A percentile compares a stretch with the other conserved stretches of the same genome.
Conservation (phyloP, 257 asterid genomes). For the Solanum commersonii region DNA sequence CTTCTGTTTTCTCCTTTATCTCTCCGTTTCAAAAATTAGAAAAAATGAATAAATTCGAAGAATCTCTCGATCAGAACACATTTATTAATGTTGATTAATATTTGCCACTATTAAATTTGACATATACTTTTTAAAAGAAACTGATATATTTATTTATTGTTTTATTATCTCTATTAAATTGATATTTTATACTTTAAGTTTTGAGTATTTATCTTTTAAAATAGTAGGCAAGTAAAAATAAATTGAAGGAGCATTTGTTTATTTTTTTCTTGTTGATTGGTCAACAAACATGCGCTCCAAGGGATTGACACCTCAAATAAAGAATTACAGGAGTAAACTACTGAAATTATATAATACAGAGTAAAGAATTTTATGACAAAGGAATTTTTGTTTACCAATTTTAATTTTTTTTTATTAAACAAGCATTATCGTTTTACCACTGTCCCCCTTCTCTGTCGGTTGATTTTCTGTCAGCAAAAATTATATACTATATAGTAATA, state of each 20-base stretch:
- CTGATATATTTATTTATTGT: too few relatives aligned
- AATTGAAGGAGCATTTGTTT: neutral
- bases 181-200: neutral
- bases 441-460: neutral
- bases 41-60: neutral
- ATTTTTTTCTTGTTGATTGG: conserved; percentile 14
- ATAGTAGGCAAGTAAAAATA: too few relatives aligned
- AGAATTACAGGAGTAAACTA: neutral
- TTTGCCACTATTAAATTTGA: too few relatives aligned
- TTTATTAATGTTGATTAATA: conserved; percentile 1
- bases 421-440: neutral
- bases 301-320: neutral
- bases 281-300: neutral
- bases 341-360: neutral
- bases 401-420: neutral
- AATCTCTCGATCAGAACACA: neutral
- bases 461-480: neutral
- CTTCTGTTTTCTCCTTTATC: neutral
- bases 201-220: too few relatives aligned
- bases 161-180: neutral
- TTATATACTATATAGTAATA: neutral
- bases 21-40: neutral
- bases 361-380: neutral
- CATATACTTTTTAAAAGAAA: neutral
- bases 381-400: neutral